Base-by-base conservation (phyloP, 208 protist genomes). In the Wallacemonas collosoma region DNA sequence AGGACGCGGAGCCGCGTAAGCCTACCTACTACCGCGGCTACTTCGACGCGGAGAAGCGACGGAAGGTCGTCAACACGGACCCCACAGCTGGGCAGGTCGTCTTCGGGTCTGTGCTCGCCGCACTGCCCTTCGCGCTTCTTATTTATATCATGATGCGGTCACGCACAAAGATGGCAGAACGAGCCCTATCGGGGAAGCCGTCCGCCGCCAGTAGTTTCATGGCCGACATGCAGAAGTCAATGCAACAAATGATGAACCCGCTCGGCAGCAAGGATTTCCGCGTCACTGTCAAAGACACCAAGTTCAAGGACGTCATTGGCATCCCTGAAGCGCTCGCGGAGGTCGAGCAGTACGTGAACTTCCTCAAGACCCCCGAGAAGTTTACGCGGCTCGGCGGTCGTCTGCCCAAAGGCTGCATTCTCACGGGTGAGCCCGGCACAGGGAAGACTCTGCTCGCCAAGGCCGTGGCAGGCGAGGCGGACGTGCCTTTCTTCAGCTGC, bases 291-390 rank as follows among this genome's bases (percentile, higher is more conserved):
- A 88, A 84, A 76, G 89, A 83, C 72, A 93, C 89, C 7, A 88
- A 81, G 55, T 97, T 95, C 64, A 84, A 83, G 56, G 91, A 97
- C 72, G 89, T 97, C 36, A 58, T 97, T 26, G 94, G 93, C 17
- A 60, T 96, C 44, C 97, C 98, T 47, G 97, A 99, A 81, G 97
- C 97, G 9, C 94, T 99, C 58, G 81, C 84, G 11, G 98, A 99
- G 86, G 88, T 99, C 15, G 76, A 86, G 60, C 97, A 99, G 85
- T 97, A 99, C 73, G 97, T 99, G 3, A 82, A 98, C 39, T 99
- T 99, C 55, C 88, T 99, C 9, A 84, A 88, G 55, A 87, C 90
- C 7, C 97, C 98, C 17, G 78, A 90, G n/a, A 86, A 90, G 67
- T 99, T 99, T 77, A 94, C 89, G 1, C 85, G 87, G 15, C 88